Evolutionary conservation across 2,329 filamentous ascomycete genomes (phyloP), one percentile per base, ranked within the genome.

Genomic region (Fusarium sp.): DNA sequence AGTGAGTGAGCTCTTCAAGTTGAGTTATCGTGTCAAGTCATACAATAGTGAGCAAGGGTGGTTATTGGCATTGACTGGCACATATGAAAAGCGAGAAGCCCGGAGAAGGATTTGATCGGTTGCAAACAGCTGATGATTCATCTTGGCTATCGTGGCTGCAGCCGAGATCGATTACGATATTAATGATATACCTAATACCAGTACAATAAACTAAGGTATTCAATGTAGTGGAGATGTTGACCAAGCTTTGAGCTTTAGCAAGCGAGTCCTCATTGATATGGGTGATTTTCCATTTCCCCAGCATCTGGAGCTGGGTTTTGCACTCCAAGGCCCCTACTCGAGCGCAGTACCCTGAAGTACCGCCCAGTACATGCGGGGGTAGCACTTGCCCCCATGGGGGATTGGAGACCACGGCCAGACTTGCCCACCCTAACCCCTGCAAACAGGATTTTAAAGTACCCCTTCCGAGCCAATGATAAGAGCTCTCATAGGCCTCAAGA

Each of bases 381-480:
- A 63, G 39, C 58, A 33, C 45, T 58, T 25, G 58, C 55, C 60
- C 57, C 58, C 39, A 45, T 41, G 51, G 60, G 55, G 60, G 63
- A 48, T 74, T 72, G 72, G 67, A 71, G 72, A 73, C 69, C 48
- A n/a, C 42, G 41, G 31, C 50, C 35, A 60, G 49, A 40, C 45
- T 31, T 49, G 42, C 48, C 51, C 51, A 63, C 39, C 21, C 46
- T 21, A 42, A 17, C 40, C 61, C 62, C 40, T 56, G 43, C 48
- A 48, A 55, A 43, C 53, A 58, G 51, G 45, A 45, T 56, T 60
- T 60, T 50, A 35, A 21, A 63, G 42, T 46, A 39, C 55, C 60
- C 60, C 40, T 60, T 63, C 39, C 58, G 56, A 48, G 20, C 69
- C 69, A 71, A 71, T 71, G 41, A 64, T 31, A 25, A 17, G 27